Base-by-base conservation (phyloP, 1,139 yeast genomes). In the Scheffersomyces insectosa region DNA sequence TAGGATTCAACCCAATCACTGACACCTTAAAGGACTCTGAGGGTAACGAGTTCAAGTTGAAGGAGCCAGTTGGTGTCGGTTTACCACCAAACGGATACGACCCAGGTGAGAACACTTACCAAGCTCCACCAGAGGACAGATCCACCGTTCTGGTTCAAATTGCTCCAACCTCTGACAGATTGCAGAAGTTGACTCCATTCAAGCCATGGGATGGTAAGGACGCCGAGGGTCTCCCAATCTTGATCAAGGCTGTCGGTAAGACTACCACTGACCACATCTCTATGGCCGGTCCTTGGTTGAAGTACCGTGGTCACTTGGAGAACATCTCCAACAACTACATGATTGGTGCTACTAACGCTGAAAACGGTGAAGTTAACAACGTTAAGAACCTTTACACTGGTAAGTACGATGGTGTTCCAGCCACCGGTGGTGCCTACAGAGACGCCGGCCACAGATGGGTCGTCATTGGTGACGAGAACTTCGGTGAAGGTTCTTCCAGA, bases 241-340 rank as follows among this genome's bases (percentile, higher is more conserved):
- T 93, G 75, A 89, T 93, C 75, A 93, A 93, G 81, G 88, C 97
- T 58, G 79, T 85, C 57, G 98, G 98, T 78, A 93, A 93, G 83
- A 90, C 97, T 72, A 93, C 99, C 66, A 93, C 99, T 60, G 99
- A 93, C 78, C 98, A 93, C 79, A 93, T 93, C 66, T 91, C 98
- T 65, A 90, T 88, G 95, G 99, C 99, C 68, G 99, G 99, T 77
- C 98, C 98, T 69, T 93, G 99, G 99, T 88, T 93, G 82, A 93
- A 93, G 81, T 93, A 93, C 95, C 89, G 98, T 82, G 99, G 99
- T 79, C 99, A 93, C 80, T 82, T 93, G 78, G 95, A 90, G 79
- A 93, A 93, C 85, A 93, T 93, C 68, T 90, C 98, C 63, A 89
- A 91, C 82, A 93, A 93, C 82, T 90, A 91, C 79, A 90, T 93